A percentile compares a stretch with the other conserved stretches of the same genome.
Conservation (phyloP, 495 filamentous ascomycete genomes). For the Hypomontagnella monticulosa region DNA sequence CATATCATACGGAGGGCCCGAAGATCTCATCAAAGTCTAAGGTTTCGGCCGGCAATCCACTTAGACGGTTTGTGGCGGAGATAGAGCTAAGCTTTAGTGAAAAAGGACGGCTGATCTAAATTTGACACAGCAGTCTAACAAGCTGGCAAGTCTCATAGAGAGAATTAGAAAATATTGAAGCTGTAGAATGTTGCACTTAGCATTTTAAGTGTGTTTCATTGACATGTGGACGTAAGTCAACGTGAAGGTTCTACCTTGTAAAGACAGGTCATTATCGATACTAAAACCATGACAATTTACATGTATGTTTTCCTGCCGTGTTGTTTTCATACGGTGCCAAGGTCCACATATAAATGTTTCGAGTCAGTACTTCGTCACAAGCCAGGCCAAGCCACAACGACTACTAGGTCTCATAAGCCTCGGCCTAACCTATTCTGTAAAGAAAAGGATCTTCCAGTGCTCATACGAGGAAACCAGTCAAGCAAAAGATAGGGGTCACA, state of each 20-base stretch:
- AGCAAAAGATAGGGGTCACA: neutral
- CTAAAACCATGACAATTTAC: neutral
- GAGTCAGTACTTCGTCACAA: constrained; percentile 28
- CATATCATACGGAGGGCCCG: constrained; percentile 9
- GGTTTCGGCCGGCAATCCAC: constrained; percentile 32
- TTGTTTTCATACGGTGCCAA: constrained; percentile 23
- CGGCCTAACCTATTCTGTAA: constrained; percentile 25
- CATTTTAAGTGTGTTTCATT: constrained; percentile 21
- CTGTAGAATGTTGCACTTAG: neutral
- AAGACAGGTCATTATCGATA: constrained; percentile 11
- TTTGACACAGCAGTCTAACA: neutral
- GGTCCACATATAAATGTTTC: constrained; percentile 2
- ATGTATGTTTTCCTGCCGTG: neutral
- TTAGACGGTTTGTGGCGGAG: neutral
- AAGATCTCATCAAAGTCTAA: neutral
- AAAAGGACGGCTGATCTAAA: constrained; percentile 12
- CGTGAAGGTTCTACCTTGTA: neutral
- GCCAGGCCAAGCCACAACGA: constrained; percentile 33
- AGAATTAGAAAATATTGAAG: neutral
- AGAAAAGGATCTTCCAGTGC: neutral
- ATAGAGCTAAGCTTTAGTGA: constrained; percentile 13
- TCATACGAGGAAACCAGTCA: constrained; percentile 9
- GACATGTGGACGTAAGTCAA: constrained; percentile 13
- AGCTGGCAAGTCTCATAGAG: neutral
- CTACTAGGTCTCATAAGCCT: constrained; percentile 27